These are phyloP conservation scores for Alternaria arborescens DNA, from an alignment of 2,329 filamentous ascomycete species.

Conservation along the genomic window DNA sequence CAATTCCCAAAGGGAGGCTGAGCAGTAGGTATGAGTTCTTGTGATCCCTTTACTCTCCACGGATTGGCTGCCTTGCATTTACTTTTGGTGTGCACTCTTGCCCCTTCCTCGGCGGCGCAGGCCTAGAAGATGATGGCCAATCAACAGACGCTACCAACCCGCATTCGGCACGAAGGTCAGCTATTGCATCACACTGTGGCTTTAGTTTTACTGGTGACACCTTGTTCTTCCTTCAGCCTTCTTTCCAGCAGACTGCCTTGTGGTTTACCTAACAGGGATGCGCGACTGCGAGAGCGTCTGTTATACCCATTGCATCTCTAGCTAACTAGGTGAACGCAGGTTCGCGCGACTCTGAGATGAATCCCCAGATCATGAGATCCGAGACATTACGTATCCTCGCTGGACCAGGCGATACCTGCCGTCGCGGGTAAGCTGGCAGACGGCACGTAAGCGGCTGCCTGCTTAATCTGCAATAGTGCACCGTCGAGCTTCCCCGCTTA, in stretches of 20 bases:
- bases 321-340: background rate
- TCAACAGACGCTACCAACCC: background rate
- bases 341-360: rapidly evolving
- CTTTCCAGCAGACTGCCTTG: background rate
- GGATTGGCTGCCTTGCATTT: background rate
- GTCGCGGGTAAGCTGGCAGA: background rate
- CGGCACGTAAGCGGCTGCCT: conserved; percentile 5
- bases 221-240: background rate
- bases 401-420: background rate
- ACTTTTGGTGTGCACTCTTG: background rate
- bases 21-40: background rate
- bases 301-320: background rate
- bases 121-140: background rate
- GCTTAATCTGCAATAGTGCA: background rate
- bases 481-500: background rate
- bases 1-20: background rate
- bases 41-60: background rate
- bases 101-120: background rate
- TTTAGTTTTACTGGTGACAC: conserved; percentile 2
- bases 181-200: conserved; percentile 12
- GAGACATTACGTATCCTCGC: background rate
- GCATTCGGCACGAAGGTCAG: background rate
- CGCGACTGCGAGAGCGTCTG: background rate
- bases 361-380: background rate
- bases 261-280: background rate